phyloP scores from a whole-genome alignment of 2,329 filamentous ascomycete species.

The Tolypocladium endophyticum region DNA sequence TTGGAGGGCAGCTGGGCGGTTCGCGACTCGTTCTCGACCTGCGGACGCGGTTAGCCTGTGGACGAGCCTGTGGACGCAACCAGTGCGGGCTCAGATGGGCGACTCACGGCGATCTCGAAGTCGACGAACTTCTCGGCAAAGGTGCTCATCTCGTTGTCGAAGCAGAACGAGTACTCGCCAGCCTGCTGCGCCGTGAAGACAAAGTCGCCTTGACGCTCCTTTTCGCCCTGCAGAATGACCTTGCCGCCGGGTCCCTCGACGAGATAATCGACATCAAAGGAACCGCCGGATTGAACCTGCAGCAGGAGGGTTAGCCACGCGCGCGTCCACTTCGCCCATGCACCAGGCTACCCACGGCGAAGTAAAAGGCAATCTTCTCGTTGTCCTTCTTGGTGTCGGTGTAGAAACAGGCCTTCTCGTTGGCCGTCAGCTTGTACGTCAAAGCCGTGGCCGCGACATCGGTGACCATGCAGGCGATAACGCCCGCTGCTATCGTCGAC shows the following conservation, averaged over 20 bases:
- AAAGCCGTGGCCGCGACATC: constrained; percentile 77
- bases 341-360: constrained; percentile 58
- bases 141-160: constrained; percentile 96
- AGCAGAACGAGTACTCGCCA: constrained; percentile 95
- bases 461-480: constrained; percentile 61
- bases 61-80: too few species aligned
- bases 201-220: constrained; percentile 92
- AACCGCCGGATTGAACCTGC: constrained; percentile 94
- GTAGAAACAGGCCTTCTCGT: constrained; percentile 96
- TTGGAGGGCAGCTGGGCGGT: constrained; percentile 70
- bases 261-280: constrained; percentile 91
- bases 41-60: constrained; percentile 3
- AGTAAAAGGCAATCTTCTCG: constrained; percentile 95
- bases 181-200: constrained; percentile 85
- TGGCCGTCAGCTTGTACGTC: constrained; percentile 82
- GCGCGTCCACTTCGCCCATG: background rate
- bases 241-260: constrained; percentile 76
- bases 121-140: constrained; percentile 97
- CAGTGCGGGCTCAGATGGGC: background rate
- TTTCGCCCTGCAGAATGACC: constrained; percentile 73
- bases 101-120: constrained; percentile 76
- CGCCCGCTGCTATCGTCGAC: constrained; percentile 49
- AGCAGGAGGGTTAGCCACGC: background rate
- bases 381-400: constrained; percentile 64
- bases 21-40: constrained; percentile 87